These are phyloP conservation scores for Boechera stricta DNA, from an alignment of 345 rosid genomes.

Conservation along the genomic window DNA sequence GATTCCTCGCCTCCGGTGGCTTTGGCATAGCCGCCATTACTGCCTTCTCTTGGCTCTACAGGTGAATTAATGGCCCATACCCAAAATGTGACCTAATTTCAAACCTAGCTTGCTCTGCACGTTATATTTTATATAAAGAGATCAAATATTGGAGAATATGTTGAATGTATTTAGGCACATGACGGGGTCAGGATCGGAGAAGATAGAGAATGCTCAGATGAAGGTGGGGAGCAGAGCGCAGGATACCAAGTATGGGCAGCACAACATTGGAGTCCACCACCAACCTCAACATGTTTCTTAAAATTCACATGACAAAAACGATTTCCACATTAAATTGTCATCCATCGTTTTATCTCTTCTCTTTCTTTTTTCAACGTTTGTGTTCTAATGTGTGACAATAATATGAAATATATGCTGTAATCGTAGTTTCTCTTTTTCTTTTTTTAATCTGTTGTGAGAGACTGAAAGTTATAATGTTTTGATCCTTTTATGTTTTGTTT, in stretches of 20 bases:
- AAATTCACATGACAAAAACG: background rate
- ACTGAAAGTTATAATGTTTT: background rate
- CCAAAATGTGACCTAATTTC: conserved; percentile 8
- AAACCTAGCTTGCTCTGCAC: background rate
- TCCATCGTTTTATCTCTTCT: background rate
- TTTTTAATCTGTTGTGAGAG: background rate
- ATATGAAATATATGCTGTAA: background rate
- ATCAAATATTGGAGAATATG: conserved; percentile 4
- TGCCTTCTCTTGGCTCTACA: conserved; percentile 83
- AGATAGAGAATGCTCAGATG: conserved; percentile 65
- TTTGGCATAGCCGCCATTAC: conserved; percentile 73
- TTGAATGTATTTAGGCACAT: conserved; percentile 54
- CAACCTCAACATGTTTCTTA: conserved; percentile 22
- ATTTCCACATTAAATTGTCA: conserved; percentile 14
- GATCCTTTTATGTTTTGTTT: conserved; percentile 4
- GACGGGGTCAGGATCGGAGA: conserved; percentile 67
- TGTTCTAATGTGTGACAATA: conserved; percentile 12
- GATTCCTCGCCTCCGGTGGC: conserved; percentile 83
- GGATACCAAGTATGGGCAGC: conserved; percentile 66
- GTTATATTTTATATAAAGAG: background rate
- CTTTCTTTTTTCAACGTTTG: conserved; percentile 6
- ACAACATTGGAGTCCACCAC: conserved; percentile 50
- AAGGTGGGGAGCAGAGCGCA: conserved; percentile 64
- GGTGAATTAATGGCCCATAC: conserved; percentile 41
- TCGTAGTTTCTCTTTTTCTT: background rate